These are phyloP conservation scores for Sporothrix luriei DNA, from an alignment of 2,329 filamentous ascomycete genomes.

Conservation along the genomic window DNA sequence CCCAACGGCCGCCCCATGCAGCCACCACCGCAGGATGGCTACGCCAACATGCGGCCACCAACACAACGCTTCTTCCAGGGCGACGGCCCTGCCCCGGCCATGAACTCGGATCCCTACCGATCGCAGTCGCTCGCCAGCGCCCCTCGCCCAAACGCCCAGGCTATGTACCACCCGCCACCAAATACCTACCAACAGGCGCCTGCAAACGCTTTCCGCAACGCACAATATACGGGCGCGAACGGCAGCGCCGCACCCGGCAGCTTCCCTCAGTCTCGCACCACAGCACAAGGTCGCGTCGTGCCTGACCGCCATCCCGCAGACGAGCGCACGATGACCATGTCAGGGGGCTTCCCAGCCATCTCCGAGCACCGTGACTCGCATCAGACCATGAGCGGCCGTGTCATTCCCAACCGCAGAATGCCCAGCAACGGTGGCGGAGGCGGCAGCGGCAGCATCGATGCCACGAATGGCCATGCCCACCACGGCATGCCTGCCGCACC, in stretches of 20 bases:
- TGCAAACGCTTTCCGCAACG: conserved; percentile 76
- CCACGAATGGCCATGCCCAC: conserved; percentile 39
- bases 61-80: conserved; percentile 64
- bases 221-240: conserved; percentile 63
- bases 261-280: conserved; percentile 67
- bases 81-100: conserved; percentile 65
- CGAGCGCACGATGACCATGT: conserved; percentile 96
- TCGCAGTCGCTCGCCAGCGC: conserved; percentile 88
- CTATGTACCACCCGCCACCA: conserved; percentile 67
- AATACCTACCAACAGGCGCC: conserved; percentile 65
- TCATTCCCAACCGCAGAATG: conserved; percentile 76
- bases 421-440: conserved; percentile 41
- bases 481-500: conserved; percentile 11
- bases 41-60: conserved; percentile 49
- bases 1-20: conserved; percentile 37
- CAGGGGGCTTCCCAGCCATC: conserved; percentile 67
- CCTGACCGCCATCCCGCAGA: conserved; percentile 76
- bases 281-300: conserved; percentile 86
- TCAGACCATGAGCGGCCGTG: conserved; percentile 89
- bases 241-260: conserved; percentile 41
- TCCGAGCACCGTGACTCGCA: conserved; percentile 73
- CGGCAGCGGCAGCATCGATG: conserved; percentile 38
- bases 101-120: conserved; percentile 83
- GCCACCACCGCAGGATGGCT: conserved; percentile 44
- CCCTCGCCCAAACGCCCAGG: conserved; percentile 60